phyloP scores from a whole-genome alignment of 768 basidiomycete species.

The Naganishia antarctica region DNA sequence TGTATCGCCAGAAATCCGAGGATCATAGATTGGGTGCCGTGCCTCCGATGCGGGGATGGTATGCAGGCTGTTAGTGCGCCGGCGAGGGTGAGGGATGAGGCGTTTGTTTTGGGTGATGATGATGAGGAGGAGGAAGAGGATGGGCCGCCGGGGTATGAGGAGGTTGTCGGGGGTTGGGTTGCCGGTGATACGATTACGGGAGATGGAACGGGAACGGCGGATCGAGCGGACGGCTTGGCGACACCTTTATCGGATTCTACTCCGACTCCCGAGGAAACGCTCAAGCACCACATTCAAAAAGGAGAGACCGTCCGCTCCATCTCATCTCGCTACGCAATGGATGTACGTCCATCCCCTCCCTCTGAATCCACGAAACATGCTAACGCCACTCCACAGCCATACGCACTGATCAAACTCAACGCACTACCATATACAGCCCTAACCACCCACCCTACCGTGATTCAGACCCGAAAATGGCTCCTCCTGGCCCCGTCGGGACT shows the following conservation, averaged over 20 bases:
- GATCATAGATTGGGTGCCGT: constrained; percentile 40
- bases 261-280: background rate
- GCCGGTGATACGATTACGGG: background rate
- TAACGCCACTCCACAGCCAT: constrained; percentile 34
- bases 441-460: constrained; percentile 36
- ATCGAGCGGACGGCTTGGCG: background rate
- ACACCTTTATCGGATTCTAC: background rate
- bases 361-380: background rate
- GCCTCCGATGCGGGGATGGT: constrained; percentile 22
- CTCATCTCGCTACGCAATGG: constrained; percentile 38
- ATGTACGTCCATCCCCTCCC: constrained; percentile 37
- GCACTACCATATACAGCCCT: constrained; percentile 38
- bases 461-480: constrained; percentile 39
- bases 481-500: constrained; percentile 2
- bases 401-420: constrained; percentile 42
- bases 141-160: background rate
- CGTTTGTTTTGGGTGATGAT: constrained; percentile 38
- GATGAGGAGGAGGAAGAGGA: constrained; percentile 31
- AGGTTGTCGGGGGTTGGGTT: constrained; percentile 32
- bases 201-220: background rate
- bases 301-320: constrained; percentile 39
- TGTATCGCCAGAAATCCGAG: constrained; percentile 41
- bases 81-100: constrained; percentile 16
- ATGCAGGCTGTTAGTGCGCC: background rate
- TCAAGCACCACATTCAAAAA: constrained; percentile 34